Percentiles rank a stretch among this genome's conserved stretches.
phyloP scores from a whole-genome alignment of 352 stramenopile species.

The Blastocystis sp. region DNA sequence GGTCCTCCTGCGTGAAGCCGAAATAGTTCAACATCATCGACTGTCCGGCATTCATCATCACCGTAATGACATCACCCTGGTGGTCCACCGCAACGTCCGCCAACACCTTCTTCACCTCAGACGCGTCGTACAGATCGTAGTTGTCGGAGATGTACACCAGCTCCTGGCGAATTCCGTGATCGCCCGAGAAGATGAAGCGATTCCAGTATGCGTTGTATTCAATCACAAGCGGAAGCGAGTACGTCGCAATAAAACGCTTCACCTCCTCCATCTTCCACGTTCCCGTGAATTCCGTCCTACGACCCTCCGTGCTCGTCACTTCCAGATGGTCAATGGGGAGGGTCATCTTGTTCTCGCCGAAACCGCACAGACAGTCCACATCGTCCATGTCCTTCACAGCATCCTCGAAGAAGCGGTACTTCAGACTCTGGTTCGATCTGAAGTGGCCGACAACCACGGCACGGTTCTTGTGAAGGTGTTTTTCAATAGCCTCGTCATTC shows the following conservation, averaged over 20 bases:
- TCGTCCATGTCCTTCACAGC: not conserved
- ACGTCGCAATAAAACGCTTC: not conserved
- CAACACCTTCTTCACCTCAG: not conserved
- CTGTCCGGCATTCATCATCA: not conserved
- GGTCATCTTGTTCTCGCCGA: constrained; percentile 36
- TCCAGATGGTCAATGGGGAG: constrained; percentile 12
- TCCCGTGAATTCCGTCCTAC: not conserved
- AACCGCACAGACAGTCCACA: not conserved
- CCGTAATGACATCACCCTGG: not conserved
- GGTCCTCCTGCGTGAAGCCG: constrained; percentile 17
- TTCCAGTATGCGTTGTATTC: constrained; percentile 8
- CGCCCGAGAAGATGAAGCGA: constrained; percentile 14
- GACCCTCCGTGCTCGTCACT: constrained; percentile 11
- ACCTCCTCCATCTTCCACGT: constrained; percentile 35
- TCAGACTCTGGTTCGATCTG: constrained; percentile 17
- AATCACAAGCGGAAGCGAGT: constrained; percentile 23
- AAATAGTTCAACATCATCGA: constrained; percentile 48
- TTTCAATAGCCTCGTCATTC: not conserved
- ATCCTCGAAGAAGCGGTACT: constrained; percentile 39
- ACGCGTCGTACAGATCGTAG: not conserved
- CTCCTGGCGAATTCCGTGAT: constrained; percentile 27
- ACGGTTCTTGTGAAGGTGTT: not conserved
- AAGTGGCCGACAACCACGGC: constrained; percentile 43
- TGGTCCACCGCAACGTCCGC: not conserved
- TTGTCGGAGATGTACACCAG: constrained; percentile 52